phyloP scores from a whole-genome alignment of 139 green algal genomes.

The Picochlorum sp. region DNA sequence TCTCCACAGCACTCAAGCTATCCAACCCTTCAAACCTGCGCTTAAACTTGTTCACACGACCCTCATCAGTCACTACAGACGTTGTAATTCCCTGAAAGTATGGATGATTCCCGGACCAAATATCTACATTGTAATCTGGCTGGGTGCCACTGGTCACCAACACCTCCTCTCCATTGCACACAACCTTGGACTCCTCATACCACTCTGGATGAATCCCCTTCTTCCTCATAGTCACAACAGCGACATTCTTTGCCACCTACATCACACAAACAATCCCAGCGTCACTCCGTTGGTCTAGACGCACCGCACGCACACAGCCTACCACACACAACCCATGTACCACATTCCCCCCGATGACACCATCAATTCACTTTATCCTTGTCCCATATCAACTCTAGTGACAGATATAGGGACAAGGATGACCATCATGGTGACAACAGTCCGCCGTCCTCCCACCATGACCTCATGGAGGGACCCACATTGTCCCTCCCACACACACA shows the following conservation, averaged over 20 bases:
- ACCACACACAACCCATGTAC: slow-evolving; percentile 4
- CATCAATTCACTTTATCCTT: background rate
- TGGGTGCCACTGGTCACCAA: slow-evolving; percentile 80
- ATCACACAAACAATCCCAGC: background rate
- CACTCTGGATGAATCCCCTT: slow-evolving; percentile 65
- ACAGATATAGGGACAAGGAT: too few relatives aligned
- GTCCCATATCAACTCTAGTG: too few relatives aligned
- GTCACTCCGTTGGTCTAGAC: background rate
- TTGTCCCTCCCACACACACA: too few relatives aligned
- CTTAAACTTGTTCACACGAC: slow-evolving; percentile 84
- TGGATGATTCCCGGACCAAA: slow-evolving; percentile 96
- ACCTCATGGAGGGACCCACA: too few relatives aligned
- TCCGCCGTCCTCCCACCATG: too few relatives aligned
- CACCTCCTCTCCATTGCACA: slow-evolving; percentile 97
- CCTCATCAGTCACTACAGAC: slow-evolving; percentile 70
- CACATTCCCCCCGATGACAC: background rate
- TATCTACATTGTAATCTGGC: slow-evolving; percentile 83
- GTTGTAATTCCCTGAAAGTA: slow-evolving; percentile 74
- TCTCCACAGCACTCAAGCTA: slow-evolving; percentile 27
- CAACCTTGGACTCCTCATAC: slow-evolving; percentile 63
- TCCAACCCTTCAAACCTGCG: slow-evolving; percentile 57
- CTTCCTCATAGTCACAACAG: slow-evolving; percentile 50
- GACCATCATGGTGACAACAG: too few relatives aligned
- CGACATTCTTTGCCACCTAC: slow-evolving; percentile 22
- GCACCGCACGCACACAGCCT: too few relatives aligned